These are phyloP conservation scores for Calocybe cyanea DNA, from an alignment of 768 basidiomycete genomes.

Conservation along the genomic window DNA sequence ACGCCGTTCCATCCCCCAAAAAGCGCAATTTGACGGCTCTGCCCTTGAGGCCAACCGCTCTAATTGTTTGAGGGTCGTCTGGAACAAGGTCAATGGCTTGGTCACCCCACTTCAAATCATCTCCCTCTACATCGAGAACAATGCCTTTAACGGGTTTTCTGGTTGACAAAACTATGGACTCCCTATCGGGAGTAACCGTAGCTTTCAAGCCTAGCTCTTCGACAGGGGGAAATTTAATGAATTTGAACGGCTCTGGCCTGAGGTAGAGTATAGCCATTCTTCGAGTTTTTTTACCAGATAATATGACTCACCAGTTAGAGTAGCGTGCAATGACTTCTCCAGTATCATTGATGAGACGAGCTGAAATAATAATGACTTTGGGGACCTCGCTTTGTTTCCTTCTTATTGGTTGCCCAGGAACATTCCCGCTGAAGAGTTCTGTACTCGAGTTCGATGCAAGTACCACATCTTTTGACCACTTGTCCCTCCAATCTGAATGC, in stretches of 20 bases:
- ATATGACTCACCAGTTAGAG: slow-evolving; percentile 60
- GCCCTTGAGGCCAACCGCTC: slow-evolving; percentile 62
- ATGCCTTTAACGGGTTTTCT: slow-evolving; percentile 83
- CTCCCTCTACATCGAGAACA: slow-evolving; percentile 74
- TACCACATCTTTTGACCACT: slow-evolving; percentile 44
- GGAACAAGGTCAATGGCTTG: slow-evolving; percentile 91
- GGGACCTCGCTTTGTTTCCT: slow-evolving; percentile 63
- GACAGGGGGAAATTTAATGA: slow-evolving; percentile 71
- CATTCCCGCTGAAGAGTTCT: slow-evolving; percentile 69
- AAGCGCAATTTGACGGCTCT: slow-evolving; percentile 63
- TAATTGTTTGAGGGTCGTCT: slow-evolving; percentile 71
- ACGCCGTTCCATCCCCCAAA: slow-evolving; percentile 75
- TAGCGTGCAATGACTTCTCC: slow-evolving; percentile 64
- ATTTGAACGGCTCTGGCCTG: slow-evolving; percentile 97
- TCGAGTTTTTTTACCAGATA: slow-evolving; percentile 10
- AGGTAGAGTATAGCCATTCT: slow-evolving; percentile 2
- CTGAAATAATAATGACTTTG: slow-evolving; percentile 66
- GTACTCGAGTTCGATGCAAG: slow-evolving; percentile 76
- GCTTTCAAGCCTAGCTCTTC: slow-evolving; percentile 58
- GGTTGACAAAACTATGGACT: slow-evolving; percentile 53
- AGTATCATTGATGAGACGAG: slow-evolving; percentile 55
- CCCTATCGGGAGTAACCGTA: slow-evolving; percentile 46
- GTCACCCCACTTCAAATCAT: slow-evolving; percentile 76
- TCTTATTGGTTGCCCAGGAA: slow-evolving; percentile 73
- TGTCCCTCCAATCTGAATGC: slow-evolving; percentile 56